These are phyloP conservation scores for Ceratonia siliqua DNA, from an alignment of 306 rosid species.

Conservation along the genomic window DNA sequence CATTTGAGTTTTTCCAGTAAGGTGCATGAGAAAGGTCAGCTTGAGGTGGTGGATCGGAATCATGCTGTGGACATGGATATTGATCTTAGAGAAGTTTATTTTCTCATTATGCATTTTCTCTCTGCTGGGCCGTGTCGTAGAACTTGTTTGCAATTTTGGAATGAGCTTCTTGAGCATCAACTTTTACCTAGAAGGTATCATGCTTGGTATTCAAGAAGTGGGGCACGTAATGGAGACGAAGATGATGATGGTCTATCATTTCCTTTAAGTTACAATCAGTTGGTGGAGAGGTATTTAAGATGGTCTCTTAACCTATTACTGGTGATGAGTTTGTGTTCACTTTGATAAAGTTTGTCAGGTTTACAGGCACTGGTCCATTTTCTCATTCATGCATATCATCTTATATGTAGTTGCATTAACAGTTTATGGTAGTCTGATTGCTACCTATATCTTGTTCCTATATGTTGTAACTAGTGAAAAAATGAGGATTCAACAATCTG, in stretches of 20 bases:
- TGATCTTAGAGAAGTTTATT: constrained; percentile 90
- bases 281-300: constrained; percentile 76
- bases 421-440: neutral
- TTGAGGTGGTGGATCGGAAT: constrained; percentile 45
- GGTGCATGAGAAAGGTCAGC: constrained; percentile 50
- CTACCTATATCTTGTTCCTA: constrained; percentile 14
- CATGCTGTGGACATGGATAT: constrained; percentile 65
- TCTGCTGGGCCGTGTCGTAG: constrained; percentile 92
- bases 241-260: constrained; percentile 81
- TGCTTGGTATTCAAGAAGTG: constrained; percentile 94
- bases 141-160: constrained; percentile 72
- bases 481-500: constrained; percentile 20
- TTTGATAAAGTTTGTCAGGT: constrained; percentile 22
- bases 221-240: constrained; percentile 58
- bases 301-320: constrained; percentile 10
- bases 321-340: constrained; percentile 9
- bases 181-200: constrained; percentile 98
- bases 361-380: neutral
- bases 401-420: constrained; percentile 22
- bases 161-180: constrained; percentile 90
- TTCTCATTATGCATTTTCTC: constrained; percentile 96
- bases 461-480: constrained; percentile 17
- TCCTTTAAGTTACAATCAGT: constrained; percentile 72
- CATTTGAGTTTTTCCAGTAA: constrained; percentile 62
- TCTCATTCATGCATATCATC: constrained; percentile 21